Base-by-base conservation (phyloP, 306 rosid genomes). In the Acacia acuminata region DNA sequence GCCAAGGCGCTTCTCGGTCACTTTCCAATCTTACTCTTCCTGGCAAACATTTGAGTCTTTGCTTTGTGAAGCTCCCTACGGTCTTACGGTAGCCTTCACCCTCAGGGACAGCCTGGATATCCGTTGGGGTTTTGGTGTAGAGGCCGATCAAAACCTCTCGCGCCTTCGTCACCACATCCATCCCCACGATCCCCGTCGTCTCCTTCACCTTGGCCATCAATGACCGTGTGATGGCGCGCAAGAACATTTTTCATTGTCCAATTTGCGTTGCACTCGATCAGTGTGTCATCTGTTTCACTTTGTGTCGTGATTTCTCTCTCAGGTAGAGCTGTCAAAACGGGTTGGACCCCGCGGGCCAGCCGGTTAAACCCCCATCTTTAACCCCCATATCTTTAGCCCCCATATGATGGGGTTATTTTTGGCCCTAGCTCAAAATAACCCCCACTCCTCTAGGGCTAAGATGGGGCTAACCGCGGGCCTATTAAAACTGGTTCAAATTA, bases 11-110 rank as follows among this genome's bases (percentile, higher is more conserved):
- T 81, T 85, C 90, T 96, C 98, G 79, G 92, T 96, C 14, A 15
- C 16, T 32, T 96, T 98, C 98, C 98, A 94, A 66, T 92, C 97
- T 9, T 91, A 60, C 69, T 92, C 98, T 48, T 94, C 97, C 44
- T 88, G 85, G 78, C 95, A 96, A 14, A 89, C 97, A 82, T 83
- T 83, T 89, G 60, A 96, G 90, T 27, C 97, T 90, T 67, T 92
- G 94, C 17, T 43, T 81, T 0, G 98, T 92, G 84, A 96, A 94
- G 82, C 90, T 89, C 92, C 94, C 98, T 16, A 96, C 95, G 5
- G 99, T 97, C 80, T 94, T 96, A 8, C 97, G 98, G 64, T 96
- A 92, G 3, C 98, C 97, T 77, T 96, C 99, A 24, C 90, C 98
- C 82, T 90, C 93, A 3, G 97, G 98, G 10, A 96, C 94, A 34